Evolutionary conservation across 306 rosid species (phyloP).

Genomic region (Cucurbita ficifolia): DNA sequence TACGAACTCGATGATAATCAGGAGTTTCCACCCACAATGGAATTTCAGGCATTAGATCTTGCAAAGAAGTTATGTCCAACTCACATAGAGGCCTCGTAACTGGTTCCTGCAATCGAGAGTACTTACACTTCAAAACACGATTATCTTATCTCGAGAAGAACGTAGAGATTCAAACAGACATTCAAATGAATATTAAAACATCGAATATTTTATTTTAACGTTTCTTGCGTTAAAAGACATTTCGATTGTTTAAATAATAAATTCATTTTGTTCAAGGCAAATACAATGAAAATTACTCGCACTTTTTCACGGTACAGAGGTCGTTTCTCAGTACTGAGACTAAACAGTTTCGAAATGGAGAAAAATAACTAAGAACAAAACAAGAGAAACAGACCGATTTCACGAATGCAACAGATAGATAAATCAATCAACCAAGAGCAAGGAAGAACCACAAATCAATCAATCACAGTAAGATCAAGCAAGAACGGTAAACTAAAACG

Average conservation of each 20-base stretch:
- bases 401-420: background rate
- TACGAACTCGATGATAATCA: slow-evolving; percentile 74
- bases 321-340: background rate
- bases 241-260: background rate
- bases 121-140: background rate
- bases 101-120: slow-evolving; percentile 52
- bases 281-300: background rate
- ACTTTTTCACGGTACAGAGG: background rate
- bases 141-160: background rate
- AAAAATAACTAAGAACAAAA: background rate
- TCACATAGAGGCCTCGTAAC: slow-evolving; percentile 46
- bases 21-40: slow-evolving; percentile 83
- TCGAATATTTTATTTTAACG: no score
- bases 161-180: background rate
- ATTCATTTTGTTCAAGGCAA: background rate
- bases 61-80: slow-evolving; percentile 55
- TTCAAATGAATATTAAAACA: no score
- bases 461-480: background rate
- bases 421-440: background rate
- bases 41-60: slow-evolving; percentile 64
- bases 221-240: background rate
- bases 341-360: background rate
- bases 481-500: background rate
- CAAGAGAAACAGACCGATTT: background rate
- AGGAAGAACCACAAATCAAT: background rate